Percentiles rank a stretch among this genome's conserved stretches.
Evolutionary conservation across 805 yeast genomes (phyloP).

Genomic region (Zygoascus tannicola): DNA sequence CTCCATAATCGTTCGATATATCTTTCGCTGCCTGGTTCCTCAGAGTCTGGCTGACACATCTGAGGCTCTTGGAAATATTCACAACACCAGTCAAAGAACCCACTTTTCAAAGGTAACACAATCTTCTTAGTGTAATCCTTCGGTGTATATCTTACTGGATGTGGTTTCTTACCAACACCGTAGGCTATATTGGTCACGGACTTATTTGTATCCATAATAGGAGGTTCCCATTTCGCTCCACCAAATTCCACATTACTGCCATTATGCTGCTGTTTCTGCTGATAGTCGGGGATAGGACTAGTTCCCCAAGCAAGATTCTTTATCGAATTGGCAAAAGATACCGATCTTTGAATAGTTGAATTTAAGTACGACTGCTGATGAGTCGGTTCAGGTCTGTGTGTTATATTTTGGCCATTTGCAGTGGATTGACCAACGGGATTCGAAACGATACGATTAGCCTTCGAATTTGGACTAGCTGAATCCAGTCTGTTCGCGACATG

Average conservation of each 20-base stretch:
- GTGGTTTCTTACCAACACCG: conserved; percentile 26
- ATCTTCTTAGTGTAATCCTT: conserved; percentile 18
- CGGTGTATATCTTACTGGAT: conserved; percentile 22
- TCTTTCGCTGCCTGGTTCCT: conserved; percentile 86
- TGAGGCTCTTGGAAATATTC: conserved; percentile 97
- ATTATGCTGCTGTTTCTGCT: background rate
- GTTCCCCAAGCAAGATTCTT: conserved; percentile 14
- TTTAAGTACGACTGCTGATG: background rate
- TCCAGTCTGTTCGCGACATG: background rate
- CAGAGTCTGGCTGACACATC: conserved; percentile 71
- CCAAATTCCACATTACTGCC: background rate
- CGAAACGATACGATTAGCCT: background rate
- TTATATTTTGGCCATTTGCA: background rate
- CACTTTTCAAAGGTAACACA: conserved; percentile 26
- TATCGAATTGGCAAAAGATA: conserved; percentile 18
- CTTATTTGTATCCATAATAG: conserved; percentile 12
- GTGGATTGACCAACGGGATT: background rate
- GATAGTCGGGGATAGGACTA: background rate
- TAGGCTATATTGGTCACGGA: conserved; percentile 20
- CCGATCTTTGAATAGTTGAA: conserved; percentile 19
- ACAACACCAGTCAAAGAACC: conserved; percentile 39
- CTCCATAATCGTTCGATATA: conserved; percentile 81
- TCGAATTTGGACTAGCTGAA: background rate
- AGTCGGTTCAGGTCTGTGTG: background rate
- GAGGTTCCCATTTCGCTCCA: background rate